Evolutionary conservation across 2,329 filamentous ascomycete species (phyloP).

Genomic region (Aspergillus melleus): DNA sequence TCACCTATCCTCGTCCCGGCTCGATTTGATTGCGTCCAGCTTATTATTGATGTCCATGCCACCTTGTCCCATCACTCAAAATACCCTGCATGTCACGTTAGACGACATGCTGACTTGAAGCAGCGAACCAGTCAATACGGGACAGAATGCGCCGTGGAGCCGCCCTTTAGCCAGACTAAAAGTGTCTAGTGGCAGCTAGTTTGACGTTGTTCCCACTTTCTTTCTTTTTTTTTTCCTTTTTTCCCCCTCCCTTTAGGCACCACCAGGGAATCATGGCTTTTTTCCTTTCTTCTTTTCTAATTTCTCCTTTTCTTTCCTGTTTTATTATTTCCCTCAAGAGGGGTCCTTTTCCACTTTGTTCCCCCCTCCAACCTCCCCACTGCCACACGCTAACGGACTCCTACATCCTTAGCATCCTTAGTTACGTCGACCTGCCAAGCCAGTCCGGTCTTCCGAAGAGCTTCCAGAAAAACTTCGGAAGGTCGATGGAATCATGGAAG

Average conservation of each 20-base stretch:
- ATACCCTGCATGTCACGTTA: conserved; percentile 14
- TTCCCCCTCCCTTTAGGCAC: not conserved
- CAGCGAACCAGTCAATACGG: not conserved
- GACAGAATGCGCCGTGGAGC: conserved; percentile 7
- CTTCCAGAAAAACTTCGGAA: conserved; percentile 23
- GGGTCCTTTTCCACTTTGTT: not conserved
- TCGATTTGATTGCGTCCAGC: not conserved
- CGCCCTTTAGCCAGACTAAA: conserved; percentile 7
- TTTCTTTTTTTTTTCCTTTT: not conserved
- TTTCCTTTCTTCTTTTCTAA: not conserved
- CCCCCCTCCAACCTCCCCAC: conserved; percentile 4
- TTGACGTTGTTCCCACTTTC: conserved; percentile 9
- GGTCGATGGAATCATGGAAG: conserved; percentile 18
- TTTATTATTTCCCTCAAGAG: conserved; percentile 8
- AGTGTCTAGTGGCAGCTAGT: conserved; percentile 17
- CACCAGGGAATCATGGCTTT: conserved; percentile 2
- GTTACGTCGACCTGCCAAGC: conserved; percentile 14
- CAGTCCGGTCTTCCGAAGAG: conserved; percentile 18
- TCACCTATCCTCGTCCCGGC: not conserved
- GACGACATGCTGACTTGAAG: conserved; percentile 15
- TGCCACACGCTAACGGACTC: conserved; percentile 21
- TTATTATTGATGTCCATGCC: not conserved
- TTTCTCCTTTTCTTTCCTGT: not conserved
- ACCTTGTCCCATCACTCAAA: not conserved
- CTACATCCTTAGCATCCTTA: conserved; percentile 5